phyloP scores from a whole-genome alignment of 129 eudicot genomes.

The Calendula officinalis region DNA sequence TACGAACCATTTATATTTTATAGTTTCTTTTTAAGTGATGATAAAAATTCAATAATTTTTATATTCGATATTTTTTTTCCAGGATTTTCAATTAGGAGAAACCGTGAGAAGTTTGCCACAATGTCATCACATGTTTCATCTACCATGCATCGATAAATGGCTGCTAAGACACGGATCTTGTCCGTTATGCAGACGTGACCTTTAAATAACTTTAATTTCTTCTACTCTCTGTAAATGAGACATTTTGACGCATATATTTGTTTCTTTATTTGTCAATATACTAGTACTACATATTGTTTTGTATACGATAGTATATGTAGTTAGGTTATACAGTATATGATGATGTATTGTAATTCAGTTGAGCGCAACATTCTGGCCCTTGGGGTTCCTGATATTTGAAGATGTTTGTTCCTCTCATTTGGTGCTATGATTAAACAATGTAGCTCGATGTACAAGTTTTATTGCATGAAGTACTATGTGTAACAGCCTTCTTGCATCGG shows the following conservation, averaged over 20 bases:
- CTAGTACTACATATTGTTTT: slow-evolving; percentile 36
- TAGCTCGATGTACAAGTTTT: neutral
- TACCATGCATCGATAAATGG: slow-evolving; percentile 98
- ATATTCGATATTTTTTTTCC: slow-evolving; percentile 16
- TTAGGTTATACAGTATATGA: slow-evolving; percentile 28
- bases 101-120: slow-evolving; percentile 88
- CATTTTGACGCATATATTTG: slow-evolving; percentile 31
- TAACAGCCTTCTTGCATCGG: neutral
- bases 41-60: neutral
- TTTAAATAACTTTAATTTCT: slow-evolving; percentile 36
- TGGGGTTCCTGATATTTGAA: neutral
- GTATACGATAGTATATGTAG: slow-evolving; percentile 34
- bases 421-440: neutral
- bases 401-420: slow-evolving; percentile 7
- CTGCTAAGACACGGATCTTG: slow-evolving; percentile 93
- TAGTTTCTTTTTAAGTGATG: neutral
- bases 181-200: slow-evolving; percentile 93
- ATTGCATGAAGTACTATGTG: neutral
- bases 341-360: slow-evolving; percentile 21
- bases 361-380: slow-evolving; percentile 13
- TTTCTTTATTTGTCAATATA: slow-evolving; percentile 29
- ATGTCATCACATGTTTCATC: slow-evolving; percentile 94
- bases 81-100: slow-evolving; percentile 92
- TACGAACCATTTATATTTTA: neutral
- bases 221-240: slow-evolving; percentile 36